Percentiles rank a stretch among this genome's conserved stretches.
These are phyloP conservation scores for Phanerochaete carnosa DNA, from an alignment of 768 basidiomycete species.

Conservation along the genomic window DNA sequence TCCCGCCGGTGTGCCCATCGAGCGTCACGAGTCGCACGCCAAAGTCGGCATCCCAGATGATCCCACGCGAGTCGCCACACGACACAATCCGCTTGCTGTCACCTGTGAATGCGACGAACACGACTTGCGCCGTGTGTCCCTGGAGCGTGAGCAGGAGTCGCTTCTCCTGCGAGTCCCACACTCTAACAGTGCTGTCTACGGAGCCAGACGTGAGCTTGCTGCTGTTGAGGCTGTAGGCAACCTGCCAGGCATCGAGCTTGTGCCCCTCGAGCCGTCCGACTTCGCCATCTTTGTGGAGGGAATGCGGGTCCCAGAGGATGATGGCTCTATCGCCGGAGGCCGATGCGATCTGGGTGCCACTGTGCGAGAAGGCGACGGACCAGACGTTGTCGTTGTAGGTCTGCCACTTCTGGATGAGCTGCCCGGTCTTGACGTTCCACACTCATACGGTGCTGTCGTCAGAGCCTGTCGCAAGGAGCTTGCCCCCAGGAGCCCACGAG, in stretches of 20 bases:
- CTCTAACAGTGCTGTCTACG: slow-evolving; percentile 16
- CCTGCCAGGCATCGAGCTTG: slow-evolving; percentile 4
- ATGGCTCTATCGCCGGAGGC: slow-evolving; percentile 18
- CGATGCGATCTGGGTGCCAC: slow-evolving; percentile 8
- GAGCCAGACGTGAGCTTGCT: slow-evolving; percentile 19
- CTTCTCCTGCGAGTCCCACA: slow-evolving; percentile 19
- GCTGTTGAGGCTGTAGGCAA: slow-evolving; percentile 22
- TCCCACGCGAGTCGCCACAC: background rate
- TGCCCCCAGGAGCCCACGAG: slow-evolving; percentile 19
- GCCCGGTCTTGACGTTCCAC: slow-evolving; percentile 20
- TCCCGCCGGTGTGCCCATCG: slow-evolving; percentile 16
- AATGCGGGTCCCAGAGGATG: slow-evolving; percentile 16
- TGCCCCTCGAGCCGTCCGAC: background rate
- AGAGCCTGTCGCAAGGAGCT: slow-evolving; percentile 22
- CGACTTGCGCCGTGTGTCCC: slow-evolving; percentile 1
- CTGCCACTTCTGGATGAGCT: background rate
- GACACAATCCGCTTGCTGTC: slow-evolving; percentile 15
- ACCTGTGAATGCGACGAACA: slow-evolving; percentile 13
- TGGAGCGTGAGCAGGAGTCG: background rate
- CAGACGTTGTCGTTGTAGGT: slow-evolving; percentile 2
- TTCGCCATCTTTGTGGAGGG: background rate
- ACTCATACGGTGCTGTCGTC: slow-evolving; percentile 22
- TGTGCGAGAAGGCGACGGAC: slow-evolving; percentile 14
- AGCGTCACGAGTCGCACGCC: slow-evolving; percentile 2
- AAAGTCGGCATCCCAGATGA: slow-evolving; percentile 16